phyloP scores from a whole-genome alignment of 1,284 basidiomycete genomes.

The Cutaneotrichosporon curvatum region DNA sequence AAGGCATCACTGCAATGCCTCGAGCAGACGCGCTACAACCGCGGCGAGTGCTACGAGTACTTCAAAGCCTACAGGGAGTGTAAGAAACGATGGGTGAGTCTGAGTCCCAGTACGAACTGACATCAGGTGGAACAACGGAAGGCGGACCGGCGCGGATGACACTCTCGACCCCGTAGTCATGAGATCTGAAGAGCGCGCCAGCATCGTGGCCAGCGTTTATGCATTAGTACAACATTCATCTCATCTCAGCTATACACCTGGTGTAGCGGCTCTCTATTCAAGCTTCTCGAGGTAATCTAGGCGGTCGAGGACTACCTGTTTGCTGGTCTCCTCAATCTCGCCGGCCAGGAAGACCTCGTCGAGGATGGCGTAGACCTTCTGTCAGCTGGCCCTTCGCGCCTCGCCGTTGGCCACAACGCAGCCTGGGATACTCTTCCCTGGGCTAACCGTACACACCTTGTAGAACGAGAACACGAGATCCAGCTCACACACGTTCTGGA shows the following conservation, averaged over 20 bases:
- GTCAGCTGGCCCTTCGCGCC: no score
- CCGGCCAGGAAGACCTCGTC: constrained; percentile 99
- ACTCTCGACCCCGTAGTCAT: no score
- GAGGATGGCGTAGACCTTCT: constrained; percentile 86
- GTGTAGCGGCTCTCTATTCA: constrained; percentile 43
- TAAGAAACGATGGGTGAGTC: constrained; percentile 43
- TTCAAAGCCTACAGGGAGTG: constrained; percentile 45
- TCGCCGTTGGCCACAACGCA: no score
- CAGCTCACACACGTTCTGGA: constrained; percentile 95
- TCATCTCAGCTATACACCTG: constrained; percentile 3
- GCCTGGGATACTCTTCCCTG: neutral
- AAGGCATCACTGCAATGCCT: constrained; percentile 44
- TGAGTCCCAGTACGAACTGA: neutral
- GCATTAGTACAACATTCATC: no score
- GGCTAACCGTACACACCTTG: constrained; percentile 64
- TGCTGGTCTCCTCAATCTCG: constrained; percentile 96
- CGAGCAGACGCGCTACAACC: constrained; percentile 45
- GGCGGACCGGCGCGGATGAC: neutral
- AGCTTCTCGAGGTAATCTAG: constrained; percentile 86
- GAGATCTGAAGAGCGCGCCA: no score
- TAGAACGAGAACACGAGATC: constrained; percentile 98
- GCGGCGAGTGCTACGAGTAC: constrained; percentile 45
- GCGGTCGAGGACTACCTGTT: constrained; percentile 83
- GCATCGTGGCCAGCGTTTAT: no score
- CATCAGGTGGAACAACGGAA: constrained; percentile 4